Conservation (phyloP, 257 asterid genomes). For the Nicotiana knightiana region DNA sequence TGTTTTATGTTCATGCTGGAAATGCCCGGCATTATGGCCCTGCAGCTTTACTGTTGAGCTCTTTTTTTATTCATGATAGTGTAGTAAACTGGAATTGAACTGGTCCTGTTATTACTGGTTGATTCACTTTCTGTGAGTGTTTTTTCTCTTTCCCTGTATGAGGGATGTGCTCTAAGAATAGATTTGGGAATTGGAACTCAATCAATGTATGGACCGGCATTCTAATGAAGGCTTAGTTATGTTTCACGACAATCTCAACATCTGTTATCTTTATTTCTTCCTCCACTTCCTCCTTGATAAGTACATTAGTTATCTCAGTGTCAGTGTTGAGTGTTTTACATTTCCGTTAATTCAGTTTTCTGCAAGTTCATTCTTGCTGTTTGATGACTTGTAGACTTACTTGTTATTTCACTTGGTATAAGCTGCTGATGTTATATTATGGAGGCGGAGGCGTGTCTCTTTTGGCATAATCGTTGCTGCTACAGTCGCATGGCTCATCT, state of each 20-base stretch:
- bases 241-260: neutral
- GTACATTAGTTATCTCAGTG: neutral
- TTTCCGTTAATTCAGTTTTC: slow-evolving; percentile 5
- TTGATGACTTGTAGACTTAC: slow-evolving; percentile 15
- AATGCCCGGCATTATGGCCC: neutral
- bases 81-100: neutral
- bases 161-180: neutral
- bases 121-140: neutral
- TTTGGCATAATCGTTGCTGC: slow-evolving; percentile 64
- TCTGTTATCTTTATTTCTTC: neutral
- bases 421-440: slow-evolving; percentile 86
- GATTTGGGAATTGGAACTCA: neutral
- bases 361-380: slow-evolving; percentile 9
- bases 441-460: slow-evolving; percentile 69
- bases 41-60: neutral
- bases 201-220: neutral
- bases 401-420: slow-evolving; percentile 21
- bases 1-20: neutral
- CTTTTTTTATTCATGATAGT: neutral
- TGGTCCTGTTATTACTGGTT: neutral
- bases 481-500: slow-evolving; percentile 73
- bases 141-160: neutral
- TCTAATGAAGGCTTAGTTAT: neutral
- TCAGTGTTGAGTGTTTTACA: neutral
- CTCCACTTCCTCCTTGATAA: neutral